These are phyloP conservation scores for Tuber melanosporum DNA, from an alignment of 495 filamentous ascomycete genomes.

Conservation along the genomic window DNA sequence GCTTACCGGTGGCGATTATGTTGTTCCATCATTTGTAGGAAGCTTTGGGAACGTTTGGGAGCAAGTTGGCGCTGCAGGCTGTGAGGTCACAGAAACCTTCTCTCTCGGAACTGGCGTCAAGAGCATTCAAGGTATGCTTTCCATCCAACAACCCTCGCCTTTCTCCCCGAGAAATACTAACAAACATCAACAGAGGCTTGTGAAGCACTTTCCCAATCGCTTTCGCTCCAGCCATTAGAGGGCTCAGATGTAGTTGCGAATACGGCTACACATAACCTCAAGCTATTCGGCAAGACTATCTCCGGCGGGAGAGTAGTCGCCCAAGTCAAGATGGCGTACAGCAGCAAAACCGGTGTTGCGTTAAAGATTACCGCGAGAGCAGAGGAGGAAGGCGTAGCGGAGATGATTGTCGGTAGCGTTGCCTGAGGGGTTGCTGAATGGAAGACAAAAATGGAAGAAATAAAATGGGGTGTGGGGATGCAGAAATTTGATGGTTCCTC, in stretches of 20 bases:
- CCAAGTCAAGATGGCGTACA: constrained; percentile 87
- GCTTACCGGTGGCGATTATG: constrained; percentile 82
- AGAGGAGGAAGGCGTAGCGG: constrained; percentile 88
- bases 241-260: constrained; percentile 84
- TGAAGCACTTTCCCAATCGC: constrained; percentile 75
- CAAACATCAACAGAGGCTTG: constrained; percentile 66
- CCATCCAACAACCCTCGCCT: constrained; percentile 4
- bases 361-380: constrained; percentile 85
- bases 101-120: constrained; percentile 75
- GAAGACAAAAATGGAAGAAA: background rate
- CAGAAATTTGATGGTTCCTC: background rate
- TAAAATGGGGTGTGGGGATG: background rate
- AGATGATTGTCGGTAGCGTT: constrained; percentile 74
- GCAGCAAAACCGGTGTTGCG: constrained; percentile 82
- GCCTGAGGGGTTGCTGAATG: constrained; percentile 50
- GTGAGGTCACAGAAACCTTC: constrained; percentile 86
- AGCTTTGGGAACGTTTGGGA: constrained; percentile 98
- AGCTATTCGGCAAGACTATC: constrained; percentile 92
- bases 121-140: constrained; percentile 76
- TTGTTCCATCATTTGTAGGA: constrained; percentile 84
- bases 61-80: constrained; percentile 77
- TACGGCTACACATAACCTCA: constrained; percentile 85
- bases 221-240: constrained; percentile 89
- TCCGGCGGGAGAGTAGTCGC: constrained; percentile 82
- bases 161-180: constrained; percentile 42